phyloP scores from a whole-genome alignment of 1,284 basidiomycete genomes.

The Ustilago esculenta region DNA sequence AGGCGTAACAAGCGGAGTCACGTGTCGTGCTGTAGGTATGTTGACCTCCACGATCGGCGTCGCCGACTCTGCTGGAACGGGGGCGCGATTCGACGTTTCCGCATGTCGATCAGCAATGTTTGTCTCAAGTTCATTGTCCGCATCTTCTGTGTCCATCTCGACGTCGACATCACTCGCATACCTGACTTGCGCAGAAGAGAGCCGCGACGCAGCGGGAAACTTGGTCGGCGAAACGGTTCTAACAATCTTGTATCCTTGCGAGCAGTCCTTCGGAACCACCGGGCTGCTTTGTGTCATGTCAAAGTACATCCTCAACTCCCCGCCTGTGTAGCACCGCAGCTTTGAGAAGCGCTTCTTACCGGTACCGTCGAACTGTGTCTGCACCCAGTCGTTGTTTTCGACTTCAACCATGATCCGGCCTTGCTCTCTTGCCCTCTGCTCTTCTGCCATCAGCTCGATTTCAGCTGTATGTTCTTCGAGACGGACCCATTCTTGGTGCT shows the following conservation, averaged over 20 bases:
- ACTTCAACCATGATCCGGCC: constrained; percentile 23
- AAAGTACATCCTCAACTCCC: constrained; percentile 12
- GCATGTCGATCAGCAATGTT: too few relatives aligned
- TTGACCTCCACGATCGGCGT: neutral
- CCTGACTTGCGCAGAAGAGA: neutral
- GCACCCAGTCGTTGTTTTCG: constrained; percentile 4
- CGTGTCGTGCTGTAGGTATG: neutral
- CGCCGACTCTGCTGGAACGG: neutral
- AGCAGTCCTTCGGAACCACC: constrained; percentile 1
- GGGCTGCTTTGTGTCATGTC: neutral
- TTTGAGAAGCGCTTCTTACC: constrained; percentile 10
- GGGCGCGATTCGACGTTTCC: neutral
- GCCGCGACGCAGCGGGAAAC: constrained; percentile 2
- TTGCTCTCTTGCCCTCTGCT: constrained; percentile 16
- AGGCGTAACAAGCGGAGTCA: neutral
- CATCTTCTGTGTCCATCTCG: too few relatives aligned
- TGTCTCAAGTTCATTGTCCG: too few relatives aligned
- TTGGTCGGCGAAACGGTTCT: constrained; percentile 1
- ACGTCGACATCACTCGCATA: neutral
- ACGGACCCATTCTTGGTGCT: constrained; percentile 21
- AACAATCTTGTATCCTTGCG: constrained; percentile 8
- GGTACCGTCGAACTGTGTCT: constrained; percentile 11
- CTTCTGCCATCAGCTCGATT: constrained; percentile 1
- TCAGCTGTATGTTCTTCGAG: constrained; percentile 14
- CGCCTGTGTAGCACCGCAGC: constrained; percentile 8